Percentiles rank a stretch among this genome's conserved stretches.
Conservation (phyloP, 169 alveolate species). For the Eimeria maxima region DNA sequence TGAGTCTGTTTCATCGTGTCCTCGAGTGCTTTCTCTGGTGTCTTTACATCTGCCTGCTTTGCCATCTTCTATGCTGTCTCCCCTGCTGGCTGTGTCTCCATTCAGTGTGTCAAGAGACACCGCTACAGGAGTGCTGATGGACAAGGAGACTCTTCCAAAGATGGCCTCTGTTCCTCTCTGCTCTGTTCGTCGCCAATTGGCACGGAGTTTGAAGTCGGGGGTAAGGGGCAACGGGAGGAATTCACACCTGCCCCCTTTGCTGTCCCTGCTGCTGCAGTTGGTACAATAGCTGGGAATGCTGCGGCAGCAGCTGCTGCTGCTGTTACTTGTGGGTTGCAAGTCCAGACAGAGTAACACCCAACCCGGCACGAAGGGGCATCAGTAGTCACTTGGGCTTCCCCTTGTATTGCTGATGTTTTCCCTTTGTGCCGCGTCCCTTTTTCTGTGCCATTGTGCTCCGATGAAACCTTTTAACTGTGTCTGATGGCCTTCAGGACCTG, state of each 20-base stretch:
- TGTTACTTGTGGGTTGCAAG: neutral
- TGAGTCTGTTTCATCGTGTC: neutral
- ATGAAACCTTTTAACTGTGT: neutral
- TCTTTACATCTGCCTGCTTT: neutral
- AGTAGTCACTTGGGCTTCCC: neutral
- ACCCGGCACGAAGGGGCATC: neutral
- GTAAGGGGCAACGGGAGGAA: neutral
- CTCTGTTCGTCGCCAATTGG: conserved; percentile 57
- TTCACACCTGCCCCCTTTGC: neutral
- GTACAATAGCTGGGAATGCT: neutral
- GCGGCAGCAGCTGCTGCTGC: neutral
- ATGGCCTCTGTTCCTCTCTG: conserved; percentile 63
- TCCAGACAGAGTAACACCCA: neutral
- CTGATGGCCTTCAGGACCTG: conserved; percentile 8
- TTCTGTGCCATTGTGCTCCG: neutral
- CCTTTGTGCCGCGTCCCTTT: neutral
- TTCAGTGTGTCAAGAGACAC: conserved; percentile 49
- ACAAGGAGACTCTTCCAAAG: conserved; percentile 24
- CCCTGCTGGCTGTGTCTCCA: neutral
- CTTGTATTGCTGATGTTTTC: neutral
- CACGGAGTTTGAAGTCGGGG: conserved; percentile 57
- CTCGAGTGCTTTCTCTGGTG: neutral
- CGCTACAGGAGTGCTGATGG: conserved; percentile 56
- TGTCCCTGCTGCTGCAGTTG: conserved; percentile 3
- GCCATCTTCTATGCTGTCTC: neutral